Base-by-base conservation (phyloP, 2,329 filamentous ascomycete species). In the Tolypocladium endophyticum region DNA sequence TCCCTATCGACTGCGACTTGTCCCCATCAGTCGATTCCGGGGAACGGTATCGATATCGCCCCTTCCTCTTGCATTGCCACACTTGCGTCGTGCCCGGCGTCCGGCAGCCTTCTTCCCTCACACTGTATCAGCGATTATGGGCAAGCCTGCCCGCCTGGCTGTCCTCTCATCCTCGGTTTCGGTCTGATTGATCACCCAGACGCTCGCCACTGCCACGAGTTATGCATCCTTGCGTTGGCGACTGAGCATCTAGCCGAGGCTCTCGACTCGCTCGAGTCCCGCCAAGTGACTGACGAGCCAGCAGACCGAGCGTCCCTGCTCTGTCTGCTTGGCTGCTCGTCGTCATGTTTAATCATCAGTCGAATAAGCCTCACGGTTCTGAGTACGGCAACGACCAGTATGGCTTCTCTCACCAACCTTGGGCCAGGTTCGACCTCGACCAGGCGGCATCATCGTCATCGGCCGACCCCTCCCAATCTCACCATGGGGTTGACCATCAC, bases 201-300 rank as follows among this genome's bases (percentile, higher is more conserved):
- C 69, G 64, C 69, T 70, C 65, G 68, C 69, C 68, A 70, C 65
- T 66, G 66, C 58, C 64, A 67, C 68, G 66, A 74, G 72, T 71
- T 68, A 73, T 73, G 71, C 71, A 71, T 71, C 58, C 67, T 66
- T 65, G 68, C 65, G 68, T 67, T 66, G 69, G 68, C 63, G 68
- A 71, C 64, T 72, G 68, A 73, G 67, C 64, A 68, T 67, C 67
- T 64, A 67, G 65, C 69, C 67, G 70, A 70, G 71, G 71, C 70
- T 67, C 69, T 72, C 69, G 72, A 73, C 70, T 73, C 69, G 70
- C 67, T 68, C 71, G 70, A 72, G 71, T 71, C 70, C 69, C 67
- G 69, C 66, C 70, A 68, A 71, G 68, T 67, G 71, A 70, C 71
- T 68, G 71, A 63, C 67, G 64, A 69, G 71, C 69, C 70, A 68